These are phyloP conservation scores for Cercospora berteroae DNA, from an alignment of 2,329 filamentous ascomycete species.

Conservation along the genomic window DNA sequence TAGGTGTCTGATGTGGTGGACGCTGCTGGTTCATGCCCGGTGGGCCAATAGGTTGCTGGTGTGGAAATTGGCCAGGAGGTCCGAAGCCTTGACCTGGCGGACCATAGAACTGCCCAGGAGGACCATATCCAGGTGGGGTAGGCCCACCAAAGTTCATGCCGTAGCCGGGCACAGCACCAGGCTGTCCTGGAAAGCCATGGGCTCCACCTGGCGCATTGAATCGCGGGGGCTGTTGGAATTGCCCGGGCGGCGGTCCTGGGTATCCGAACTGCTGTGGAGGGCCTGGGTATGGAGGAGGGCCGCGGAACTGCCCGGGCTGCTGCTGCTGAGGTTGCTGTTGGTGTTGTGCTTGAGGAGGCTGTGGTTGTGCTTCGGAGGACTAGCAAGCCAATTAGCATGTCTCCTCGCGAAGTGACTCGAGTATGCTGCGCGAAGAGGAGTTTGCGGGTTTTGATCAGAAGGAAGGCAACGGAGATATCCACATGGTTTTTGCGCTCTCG, in stretches of 20 bases:
- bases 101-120: conserved; percentile 23
- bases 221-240: conserved; percentile 49
- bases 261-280: conserved; percentile 37
- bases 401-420: conserved; percentile 5
- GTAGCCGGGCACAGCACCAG: conserved; percentile 58
- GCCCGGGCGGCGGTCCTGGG: conserved; percentile 38
- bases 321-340: conserved; percentile 40
- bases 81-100: conserved; percentile 16
- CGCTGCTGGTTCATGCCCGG: conserved; percentile 41
- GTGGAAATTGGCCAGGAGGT: conserved; percentile 48
- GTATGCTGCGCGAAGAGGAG: conserved; percentile 2
- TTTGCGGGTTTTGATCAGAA: conserved; percentile 65
- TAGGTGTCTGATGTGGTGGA: conserved; percentile 35
- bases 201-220: conserved; percentile 46
- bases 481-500: conserved; percentile 94
- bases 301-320: conserved; percentile 37
- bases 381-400: not conserved
- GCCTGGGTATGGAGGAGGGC: conserved; percentile 40
- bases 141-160: conserved; percentile 63
- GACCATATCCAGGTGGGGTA: conserved; percentile 30
- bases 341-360: conserved; percentile 20
- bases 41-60: conserved; percentile 55
- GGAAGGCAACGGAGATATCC: conserved; percentile 97
- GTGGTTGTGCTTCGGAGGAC: conserved; percentile 18
- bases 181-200: conserved; percentile 46